Conservation (phyloP, 2,329 filamentous ascomycete species). For the Xylariaceae sp. region DNA sequence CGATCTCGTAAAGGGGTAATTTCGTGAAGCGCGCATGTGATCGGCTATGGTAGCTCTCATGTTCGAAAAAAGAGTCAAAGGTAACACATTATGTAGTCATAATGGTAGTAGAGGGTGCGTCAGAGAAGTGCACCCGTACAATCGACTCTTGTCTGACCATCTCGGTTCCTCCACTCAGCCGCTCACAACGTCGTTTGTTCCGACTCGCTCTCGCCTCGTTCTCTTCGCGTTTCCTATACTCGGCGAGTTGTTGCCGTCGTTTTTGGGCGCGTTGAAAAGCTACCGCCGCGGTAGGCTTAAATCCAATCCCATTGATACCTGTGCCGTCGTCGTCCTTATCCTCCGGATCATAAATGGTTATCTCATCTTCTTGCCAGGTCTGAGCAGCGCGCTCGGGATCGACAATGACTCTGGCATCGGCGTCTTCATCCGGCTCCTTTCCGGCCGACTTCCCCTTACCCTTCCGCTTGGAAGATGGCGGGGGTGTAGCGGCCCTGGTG, state of each 20-base stretch:
- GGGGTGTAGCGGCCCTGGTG: constrained; percentile 29
- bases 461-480: constrained; percentile 24
- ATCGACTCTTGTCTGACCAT: constrained; percentile 28
- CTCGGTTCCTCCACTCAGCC: constrained; percentile 25
- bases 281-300: constrained; percentile 57
- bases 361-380: constrained; percentile 64
- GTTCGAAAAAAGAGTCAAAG: not conserved
- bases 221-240: constrained; percentile 57
- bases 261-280: constrained; percentile 53
- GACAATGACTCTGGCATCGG: constrained; percentile 32
- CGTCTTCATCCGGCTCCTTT: constrained; percentile 30
- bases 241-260: constrained; percentile 55
- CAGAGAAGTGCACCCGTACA: constrained; percentile 31
- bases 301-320: constrained; percentile 63
- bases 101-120: constrained; percentile 29
- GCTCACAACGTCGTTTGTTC: constrained; percentile 45
- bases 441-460: constrained; percentile 25
- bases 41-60: not conserved
- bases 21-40: not conserved
- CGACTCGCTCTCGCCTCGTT: constrained; percentile 53
- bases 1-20: not conserved
- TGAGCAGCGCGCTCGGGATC: constrained; percentile 54
- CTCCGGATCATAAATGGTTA: constrained; percentile 59
- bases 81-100: constrained; percentile 26
- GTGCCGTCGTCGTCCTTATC: constrained; percentile 63